These are phyloP conservation scores for Peziza echinospora DNA, from an alignment of 495 filamentous ascomycete genomes.

Conservation along the genomic window DNA sequence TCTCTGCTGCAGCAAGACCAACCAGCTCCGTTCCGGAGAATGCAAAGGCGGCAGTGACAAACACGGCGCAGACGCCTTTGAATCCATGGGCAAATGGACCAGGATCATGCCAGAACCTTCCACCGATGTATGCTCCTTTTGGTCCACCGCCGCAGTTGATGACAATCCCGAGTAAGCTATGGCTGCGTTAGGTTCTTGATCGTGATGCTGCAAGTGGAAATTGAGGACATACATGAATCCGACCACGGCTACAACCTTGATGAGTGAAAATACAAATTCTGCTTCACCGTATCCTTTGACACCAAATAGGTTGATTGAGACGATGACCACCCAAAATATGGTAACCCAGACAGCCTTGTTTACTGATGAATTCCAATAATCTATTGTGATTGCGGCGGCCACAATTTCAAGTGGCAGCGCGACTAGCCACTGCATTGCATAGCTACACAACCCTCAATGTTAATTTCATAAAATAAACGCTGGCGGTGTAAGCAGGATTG, in stretches of 20 bases:
- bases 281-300: conserved; percentile 80
- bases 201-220: neutral
- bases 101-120: conserved; percentile 58
- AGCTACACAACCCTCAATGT: conserved; percentile 28
- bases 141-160: conserved; percentile 63
- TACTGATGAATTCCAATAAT: conserved; percentile 52
- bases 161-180: conserved; percentile 53
- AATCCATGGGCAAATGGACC: conserved; percentile 85
- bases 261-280: conserved; percentile 65
- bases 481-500: conserved; percentile 5
- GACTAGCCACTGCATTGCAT: conserved; percentile 82
- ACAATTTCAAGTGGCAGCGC: conserved; percentile 80
- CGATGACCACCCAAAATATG: conserved; percentile 53
- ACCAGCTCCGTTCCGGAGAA: conserved; percentile 91
- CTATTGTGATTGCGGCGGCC: conserved; percentile 68
- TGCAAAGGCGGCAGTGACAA: conserved; percentile 81
- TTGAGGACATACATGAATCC: conserved; percentile 51
- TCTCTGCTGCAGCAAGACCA: conserved; percentile 73
- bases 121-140: conserved; percentile 57
- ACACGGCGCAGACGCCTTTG: conserved; percentile 82
- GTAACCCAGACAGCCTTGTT: conserved; percentile 67
- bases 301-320: conserved; percentile 66
- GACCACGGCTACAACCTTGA: conserved; percentile 74
- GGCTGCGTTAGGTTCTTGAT: neutral
- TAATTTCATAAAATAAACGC: neutral